These are phyloP conservation scores for Penicillium cosmopolitanum DNA, from an alignment of 495 filamentous ascomycete genomes.

Conservation along the genomic window DNA sequence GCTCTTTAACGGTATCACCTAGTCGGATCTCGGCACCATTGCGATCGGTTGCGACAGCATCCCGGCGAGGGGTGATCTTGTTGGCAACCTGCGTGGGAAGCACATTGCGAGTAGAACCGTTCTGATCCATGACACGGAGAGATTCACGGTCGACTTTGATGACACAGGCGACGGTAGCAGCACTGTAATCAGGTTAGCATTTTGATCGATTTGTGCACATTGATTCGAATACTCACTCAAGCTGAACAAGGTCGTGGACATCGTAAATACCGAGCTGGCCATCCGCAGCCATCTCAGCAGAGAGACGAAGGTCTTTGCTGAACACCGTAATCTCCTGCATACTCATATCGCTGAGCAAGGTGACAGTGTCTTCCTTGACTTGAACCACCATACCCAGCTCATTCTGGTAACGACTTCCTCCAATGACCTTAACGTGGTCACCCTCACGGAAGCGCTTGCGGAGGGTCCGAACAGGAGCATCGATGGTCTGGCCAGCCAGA, in stretches of 20 bases:
- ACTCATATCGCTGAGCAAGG: constrained; percentile 85
- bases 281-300: constrained; percentile 83
- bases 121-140: constrained; percentile 86
- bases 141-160: constrained; percentile 95
- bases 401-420: constrained; percentile 88
- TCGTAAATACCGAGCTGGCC: constrained; percentile 82
- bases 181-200: constrained; percentile 50
- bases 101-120: constrained; percentile 77
- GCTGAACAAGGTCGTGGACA: constrained; percentile 90
- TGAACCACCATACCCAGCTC: constrained; percentile 97
- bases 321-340: constrained; percentile 96
- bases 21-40: constrained; percentile 90
- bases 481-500: constrained; percentile 80
- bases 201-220: background rate
- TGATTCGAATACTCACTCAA: constrained; percentile 65
- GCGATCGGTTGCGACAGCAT: constrained; percentile 88
- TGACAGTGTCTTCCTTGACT: constrained; percentile 88
- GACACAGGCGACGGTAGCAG: constrained; percentile 87
- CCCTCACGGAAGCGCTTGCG: constrained; percentile 92
- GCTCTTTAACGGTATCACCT: constrained; percentile 91
- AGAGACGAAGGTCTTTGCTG: constrained; percentile 93
- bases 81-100: constrained; percentile 90
- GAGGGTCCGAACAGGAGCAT: constrained; percentile 89
- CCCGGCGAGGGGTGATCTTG: constrained; percentile 75
- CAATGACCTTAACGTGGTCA: constrained; percentile 98